A percentile compares a stretch with the other conserved stretches of the same genome.
These are phyloP conservation scores for Penicillium sp. DNA, from an alignment of 2,329 filamentous ascomycete genomes.

Conservation along the genomic window DNA sequence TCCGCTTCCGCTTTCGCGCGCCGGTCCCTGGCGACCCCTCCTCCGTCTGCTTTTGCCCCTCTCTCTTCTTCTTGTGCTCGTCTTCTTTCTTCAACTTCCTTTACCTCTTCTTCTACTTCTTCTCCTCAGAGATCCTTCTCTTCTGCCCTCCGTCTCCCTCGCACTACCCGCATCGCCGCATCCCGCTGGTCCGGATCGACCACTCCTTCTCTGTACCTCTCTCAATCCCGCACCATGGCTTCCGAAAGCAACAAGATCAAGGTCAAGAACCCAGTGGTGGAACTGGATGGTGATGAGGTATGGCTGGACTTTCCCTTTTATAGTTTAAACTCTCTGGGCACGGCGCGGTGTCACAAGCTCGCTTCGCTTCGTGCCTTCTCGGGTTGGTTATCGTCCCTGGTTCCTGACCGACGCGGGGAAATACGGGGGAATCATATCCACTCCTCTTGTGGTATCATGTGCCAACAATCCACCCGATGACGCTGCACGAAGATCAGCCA, in stretches of 20 bases:
- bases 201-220: conserved; percentile 36
- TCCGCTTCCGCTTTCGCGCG: conserved; percentile 49
- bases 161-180: conserved; percentile 29
- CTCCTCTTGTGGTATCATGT: conserved; percentile 23
- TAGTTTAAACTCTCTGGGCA: conserved; percentile 23
- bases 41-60: conserved; percentile 35
- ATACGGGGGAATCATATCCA: conserved; percentile 33
- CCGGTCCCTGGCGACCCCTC: conserved; percentile 39
- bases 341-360: conserved; percentile 32
- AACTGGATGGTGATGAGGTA: conserved; percentile 83
- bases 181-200: conserved; percentile 41
- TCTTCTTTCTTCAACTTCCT: conserved; percentile 35
- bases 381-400: conserved; percentile 13
- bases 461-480: conserved; percentile 27
- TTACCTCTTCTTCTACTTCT: conserved; percentile 29
- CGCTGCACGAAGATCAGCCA: not conserved
- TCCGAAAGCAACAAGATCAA: conserved; percentile 79
- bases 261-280: conserved; percentile 98
- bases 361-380: conserved; percentile 23
- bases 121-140: conserved; percentile 37
- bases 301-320: conserved; percentile 28
- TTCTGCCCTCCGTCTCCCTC: conserved; percentile 31
- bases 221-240: conserved; percentile 55
- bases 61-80: conserved; percentile 38
- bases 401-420: conserved; percentile 34